Percentiles rank a stretch among this genome's conserved stretches.
phyloP scores from a whole-genome alignment of 768 basidiomycete species.

The Podaxis sp. region DNA sequence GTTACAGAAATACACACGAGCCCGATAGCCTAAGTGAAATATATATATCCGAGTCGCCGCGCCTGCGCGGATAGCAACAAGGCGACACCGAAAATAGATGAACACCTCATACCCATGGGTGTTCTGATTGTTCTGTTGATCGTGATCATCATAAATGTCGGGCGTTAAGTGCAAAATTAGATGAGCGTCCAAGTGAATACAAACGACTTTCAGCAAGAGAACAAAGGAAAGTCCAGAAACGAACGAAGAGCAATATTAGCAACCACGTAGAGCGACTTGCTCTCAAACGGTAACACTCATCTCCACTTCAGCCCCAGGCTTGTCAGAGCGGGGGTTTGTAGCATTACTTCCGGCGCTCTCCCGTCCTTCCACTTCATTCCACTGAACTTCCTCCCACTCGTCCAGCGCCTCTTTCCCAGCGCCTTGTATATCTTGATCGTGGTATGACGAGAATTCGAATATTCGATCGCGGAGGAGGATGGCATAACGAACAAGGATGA shows the following conservation, averaged over 20 bases:
- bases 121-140: neutral
- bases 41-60: too few species aligned
- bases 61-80: too few species aligned
- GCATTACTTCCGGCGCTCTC: neutral
- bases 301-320: neutral
- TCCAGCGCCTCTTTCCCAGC: neutral
- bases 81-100: too few species aligned
- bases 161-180: neutral
- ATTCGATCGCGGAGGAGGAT: constrained; percentile 32
- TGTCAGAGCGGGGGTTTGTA: neutral
- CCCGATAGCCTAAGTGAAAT: too few species aligned
- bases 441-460: neutral
- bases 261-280: neutral
- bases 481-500: constrained; percentile 43
- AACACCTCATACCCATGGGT: too few species aligned
- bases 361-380: neutral
- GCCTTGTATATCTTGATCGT: neutral
- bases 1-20: too few species aligned
- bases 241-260: neutral
- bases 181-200: neutral
- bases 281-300: neutral
- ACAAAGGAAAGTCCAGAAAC: neutral
- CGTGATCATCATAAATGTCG: neutral
- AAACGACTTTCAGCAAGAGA: neutral
- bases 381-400: constrained; percentile 7